These are phyloP conservation scores for Penicillium taxi DNA, from an alignment of 495 filamentous ascomycete genomes.

Conservation along the genomic window DNA sequence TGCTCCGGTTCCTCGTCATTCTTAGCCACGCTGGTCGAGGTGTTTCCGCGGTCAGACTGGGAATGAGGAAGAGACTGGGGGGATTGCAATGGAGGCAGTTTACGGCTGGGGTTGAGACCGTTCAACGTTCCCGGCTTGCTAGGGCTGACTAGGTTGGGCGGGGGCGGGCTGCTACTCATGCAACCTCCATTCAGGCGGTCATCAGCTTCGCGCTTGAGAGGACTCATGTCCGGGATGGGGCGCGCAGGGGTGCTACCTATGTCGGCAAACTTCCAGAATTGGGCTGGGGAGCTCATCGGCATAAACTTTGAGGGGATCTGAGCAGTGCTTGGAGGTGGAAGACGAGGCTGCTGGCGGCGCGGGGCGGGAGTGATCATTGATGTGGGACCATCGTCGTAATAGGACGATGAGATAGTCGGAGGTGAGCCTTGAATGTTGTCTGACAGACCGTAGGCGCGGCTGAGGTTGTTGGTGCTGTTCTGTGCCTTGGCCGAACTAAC, in stretches of 20 bases:
- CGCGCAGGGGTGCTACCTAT: conserved; percentile 71
- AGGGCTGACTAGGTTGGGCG: conserved; percentile 40
- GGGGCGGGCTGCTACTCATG: conserved; percentile 60
- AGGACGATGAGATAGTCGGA: conserved; percentile 62
- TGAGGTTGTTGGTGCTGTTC: conserved; percentile 45
- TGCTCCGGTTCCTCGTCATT: conserved; percentile 43
- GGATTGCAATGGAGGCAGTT: conserved; percentile 31
- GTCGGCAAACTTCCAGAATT: conserved; percentile 82
- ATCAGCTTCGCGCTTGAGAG: conserved; percentile 44
- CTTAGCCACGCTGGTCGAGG: conserved; percentile 8
- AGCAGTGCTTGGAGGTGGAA: conserved; percentile 81
- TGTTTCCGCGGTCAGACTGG: conserved; percentile 17
- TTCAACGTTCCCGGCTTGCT: conserved; percentile 38
- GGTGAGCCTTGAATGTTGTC: conserved; percentile 55
- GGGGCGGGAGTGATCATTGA: conserved; percentile 80
- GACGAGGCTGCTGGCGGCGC: conserved; percentile 67
- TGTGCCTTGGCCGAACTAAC: conserved; percentile 28
- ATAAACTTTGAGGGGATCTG: conserved; percentile 91
- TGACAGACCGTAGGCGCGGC: conserved; percentile 48
- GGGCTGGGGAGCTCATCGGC: conserved; percentile 90
- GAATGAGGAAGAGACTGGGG: too few species aligned
- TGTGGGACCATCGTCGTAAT: conserved; percentile 47
- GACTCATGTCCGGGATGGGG: conserved; percentile 52
- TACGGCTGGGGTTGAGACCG: conserved; percentile 27
- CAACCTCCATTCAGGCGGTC: conserved; percentile 41